phyloP scores from a whole-genome alignment of 2,329 filamentous ascomycete species.

The Beauveria pseudobassiana region DNA sequence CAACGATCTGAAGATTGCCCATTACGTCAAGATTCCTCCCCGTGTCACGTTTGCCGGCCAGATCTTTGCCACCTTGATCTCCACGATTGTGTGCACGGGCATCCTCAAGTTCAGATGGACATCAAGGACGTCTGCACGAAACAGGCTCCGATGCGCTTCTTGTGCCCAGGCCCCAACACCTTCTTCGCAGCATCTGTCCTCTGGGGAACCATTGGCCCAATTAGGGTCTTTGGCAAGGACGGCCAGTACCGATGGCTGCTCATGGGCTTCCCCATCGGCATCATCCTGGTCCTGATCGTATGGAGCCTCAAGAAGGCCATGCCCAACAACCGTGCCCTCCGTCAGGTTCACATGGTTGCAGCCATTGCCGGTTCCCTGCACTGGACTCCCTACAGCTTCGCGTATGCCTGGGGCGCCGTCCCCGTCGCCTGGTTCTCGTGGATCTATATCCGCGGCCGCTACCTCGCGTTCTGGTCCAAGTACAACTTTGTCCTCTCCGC shows the following conservation, averaged over 20 bases:
- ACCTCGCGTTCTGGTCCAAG: constrained; percentile 43
- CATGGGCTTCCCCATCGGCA: constrained; percentile 33
- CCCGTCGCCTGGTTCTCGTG: constrained; percentile 41
- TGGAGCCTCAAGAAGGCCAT: constrained; percentile 28
- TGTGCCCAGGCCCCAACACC: constrained; percentile 30
- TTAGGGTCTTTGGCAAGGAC: constrained; percentile 32
- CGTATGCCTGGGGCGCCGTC: constrained; percentile 39
- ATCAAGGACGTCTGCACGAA: constrained; percentile 30
- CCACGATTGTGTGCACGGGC: constrained; percentile 38
- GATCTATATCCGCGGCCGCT: constrained; percentile 38
- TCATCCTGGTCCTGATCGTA: constrained; percentile 26
- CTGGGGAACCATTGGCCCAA: constrained; percentile 37
- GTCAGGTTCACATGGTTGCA: constrained; percentile 36
- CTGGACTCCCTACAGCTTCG: constrained; percentile 38
- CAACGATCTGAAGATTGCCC: constrained; percentile 43
- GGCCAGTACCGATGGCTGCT: constrained; percentile 34
- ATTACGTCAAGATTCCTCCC: constrained; percentile 44
- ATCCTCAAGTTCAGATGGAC: constrained; percentile 32
- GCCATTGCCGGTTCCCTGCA: constrained; percentile 31
- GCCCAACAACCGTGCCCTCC: constrained; percentile 24
- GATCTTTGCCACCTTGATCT: constrained; percentile 36
- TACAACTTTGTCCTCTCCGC: constrained; percentile 42
- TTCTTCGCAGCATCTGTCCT: constrained; percentile 38
- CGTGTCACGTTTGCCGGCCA: constrained; percentile 41
- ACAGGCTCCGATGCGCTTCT: constrained; percentile 28